Evolutionary conservation across 2,329 filamentous ascomycete genomes (phyloP).

Genomic region (Hymenotorrendiella dingleyae): DNA sequence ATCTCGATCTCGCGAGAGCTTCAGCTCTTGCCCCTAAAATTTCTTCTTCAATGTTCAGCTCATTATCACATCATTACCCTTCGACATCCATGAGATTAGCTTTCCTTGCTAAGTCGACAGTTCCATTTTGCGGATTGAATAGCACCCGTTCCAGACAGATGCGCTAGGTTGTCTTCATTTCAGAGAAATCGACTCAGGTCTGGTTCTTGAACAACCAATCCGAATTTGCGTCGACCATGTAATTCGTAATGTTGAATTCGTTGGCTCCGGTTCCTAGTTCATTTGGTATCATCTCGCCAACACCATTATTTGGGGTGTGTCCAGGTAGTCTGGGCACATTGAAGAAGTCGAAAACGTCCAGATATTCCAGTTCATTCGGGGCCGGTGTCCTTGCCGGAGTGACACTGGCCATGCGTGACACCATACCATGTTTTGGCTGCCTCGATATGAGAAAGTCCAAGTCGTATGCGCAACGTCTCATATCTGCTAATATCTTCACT

Average conservation of each 20-base stretch:
- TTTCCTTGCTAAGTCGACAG: background rate
- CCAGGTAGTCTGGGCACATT: constrained; percentile 70
- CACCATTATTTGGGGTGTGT: constrained; percentile 21
- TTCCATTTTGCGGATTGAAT: background rate
- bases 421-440: constrained; percentile 41
- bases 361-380: constrained; percentile 79
- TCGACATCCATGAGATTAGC: too few species aligned
- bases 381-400: constrained; percentile 64
- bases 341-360: constrained; percentile 93
- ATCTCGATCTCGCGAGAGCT: too few species aligned
- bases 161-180: too few species aligned
- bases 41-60: too few species aligned
- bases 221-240: constrained; percentile 66
- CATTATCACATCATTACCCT: too few species aligned
- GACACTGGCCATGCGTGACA: constrained; percentile 43
- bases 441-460: constrained; percentile 83
- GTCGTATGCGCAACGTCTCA: constrained; percentile 86
- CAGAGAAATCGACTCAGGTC: too few species aligned
- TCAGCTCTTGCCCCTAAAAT: too few species aligned
- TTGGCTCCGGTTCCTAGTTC: constrained; percentile 33
- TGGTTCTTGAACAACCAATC: constrained; percentile 66
- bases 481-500: constrained; percentile 82
- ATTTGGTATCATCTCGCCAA: constrained; percentile 27
- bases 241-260: constrained; percentile 73
- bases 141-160: background rate